phyloP scores from a whole-genome alignment of 176 grass and related monocot species.

The Bolboschoenus planiculmis region DNA sequence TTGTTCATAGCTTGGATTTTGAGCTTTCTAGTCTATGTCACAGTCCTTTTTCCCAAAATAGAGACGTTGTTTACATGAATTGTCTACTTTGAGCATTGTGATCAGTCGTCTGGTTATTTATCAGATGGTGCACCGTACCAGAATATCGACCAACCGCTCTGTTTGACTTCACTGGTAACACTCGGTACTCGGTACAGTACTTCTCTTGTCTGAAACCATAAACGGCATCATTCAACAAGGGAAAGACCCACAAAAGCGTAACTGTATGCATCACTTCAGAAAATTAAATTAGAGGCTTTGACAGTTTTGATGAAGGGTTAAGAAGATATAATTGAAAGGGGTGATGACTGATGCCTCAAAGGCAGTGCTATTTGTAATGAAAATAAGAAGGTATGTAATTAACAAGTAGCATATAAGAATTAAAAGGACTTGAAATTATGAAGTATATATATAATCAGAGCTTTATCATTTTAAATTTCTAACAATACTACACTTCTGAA shows the following conservation, averaged over 20 bases:
- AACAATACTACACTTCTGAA: neutral
- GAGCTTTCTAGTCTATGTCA: neutral
- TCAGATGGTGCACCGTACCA: neutral
- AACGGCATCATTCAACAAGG: slow-evolving; percentile 38
- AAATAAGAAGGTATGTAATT: no score
- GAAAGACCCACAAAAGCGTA: neutral
- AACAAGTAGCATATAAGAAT: neutral
- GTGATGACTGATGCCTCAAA: no score
- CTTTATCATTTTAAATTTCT: neutral
- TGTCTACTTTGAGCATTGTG: no score
- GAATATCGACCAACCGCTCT: slow-evolving; percentile 6
- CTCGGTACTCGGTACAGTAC: no score
- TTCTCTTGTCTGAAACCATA: slow-evolving; percentile 35
- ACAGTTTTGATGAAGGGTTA: slow-evolving; percentile 1
- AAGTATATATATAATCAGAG: no score
- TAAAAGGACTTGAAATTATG: no score
- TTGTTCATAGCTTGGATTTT: neutral
- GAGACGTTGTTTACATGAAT: neutral
- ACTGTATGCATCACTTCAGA: neutral
- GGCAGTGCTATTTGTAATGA: no score
- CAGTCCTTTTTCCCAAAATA: neutral
- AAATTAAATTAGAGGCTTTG: neutral
- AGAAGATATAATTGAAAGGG: neutral
- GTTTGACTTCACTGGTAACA: slow-evolving; percentile 11
- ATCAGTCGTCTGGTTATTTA: no score